phyloP scores from a whole-genome alignment of 1,284 basidiomycete species.

The Melampsora americana region DNA sequence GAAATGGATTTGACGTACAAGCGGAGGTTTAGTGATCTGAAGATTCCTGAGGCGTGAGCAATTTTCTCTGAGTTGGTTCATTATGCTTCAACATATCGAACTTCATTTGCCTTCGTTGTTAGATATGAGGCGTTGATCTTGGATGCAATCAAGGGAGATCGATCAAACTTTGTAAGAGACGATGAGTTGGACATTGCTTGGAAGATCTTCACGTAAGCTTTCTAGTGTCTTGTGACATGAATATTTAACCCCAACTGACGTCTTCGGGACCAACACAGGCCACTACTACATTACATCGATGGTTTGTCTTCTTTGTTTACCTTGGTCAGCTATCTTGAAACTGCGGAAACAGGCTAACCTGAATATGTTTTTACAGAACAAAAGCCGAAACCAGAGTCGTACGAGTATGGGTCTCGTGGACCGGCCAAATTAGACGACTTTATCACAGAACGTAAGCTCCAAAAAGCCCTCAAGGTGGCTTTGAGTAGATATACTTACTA shows the following conservation, averaged over 20 bases:
- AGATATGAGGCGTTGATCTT: conserved; percentile 77
- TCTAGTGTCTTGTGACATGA: not conserved
- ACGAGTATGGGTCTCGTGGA: conserved; percentile 90
- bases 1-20: conserved; percentile 98
- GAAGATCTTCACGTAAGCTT: conserved; percentile 61
- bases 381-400: conserved; percentile 63
- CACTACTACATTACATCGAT: conserved; percentile 41
- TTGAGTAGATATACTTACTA: not conserved
- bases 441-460: conserved; percentile 54
- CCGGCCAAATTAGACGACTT: conserved; percentile 76
- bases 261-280: conserved; percentile 19
- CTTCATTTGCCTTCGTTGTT: not conserved
- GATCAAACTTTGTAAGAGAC: conserved; percentile 88
- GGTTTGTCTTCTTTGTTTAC: conserved; percentile 8
- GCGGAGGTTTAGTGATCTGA: conserved; percentile 77
- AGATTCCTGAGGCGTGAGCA: conserved; percentile 79
- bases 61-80: not conserved
- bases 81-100: too few species aligned
- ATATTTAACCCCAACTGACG: not conserved
- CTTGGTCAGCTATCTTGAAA: not conserved
- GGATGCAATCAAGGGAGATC: conserved; percentile 81
- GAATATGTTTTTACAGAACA: conserved; percentile 18
- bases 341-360: not conserved
- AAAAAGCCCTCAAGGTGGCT: not conserved
- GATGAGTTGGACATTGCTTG: conserved; percentile 92